These are phyloP conservation scores for Phytophthora melonis DNA, from an alignment of 352 stramenopile species.

Conservation along the genomic window DNA sequence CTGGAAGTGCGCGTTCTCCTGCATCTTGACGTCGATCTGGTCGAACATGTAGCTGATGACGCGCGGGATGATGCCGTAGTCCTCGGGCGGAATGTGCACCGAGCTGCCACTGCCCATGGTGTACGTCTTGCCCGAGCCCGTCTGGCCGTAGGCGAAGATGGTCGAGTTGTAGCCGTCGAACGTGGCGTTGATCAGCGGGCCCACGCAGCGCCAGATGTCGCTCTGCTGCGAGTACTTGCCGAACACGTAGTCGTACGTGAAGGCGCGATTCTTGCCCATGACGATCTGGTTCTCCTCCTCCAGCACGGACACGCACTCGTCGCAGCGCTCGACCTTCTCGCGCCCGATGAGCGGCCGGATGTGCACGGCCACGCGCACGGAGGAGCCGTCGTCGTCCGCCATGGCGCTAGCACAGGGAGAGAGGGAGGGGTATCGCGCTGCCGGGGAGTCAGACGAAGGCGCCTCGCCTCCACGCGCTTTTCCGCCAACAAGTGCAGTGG, in stretches of 20 bases:
- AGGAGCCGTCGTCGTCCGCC: constrained; percentile 63
- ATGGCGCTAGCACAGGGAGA: constrained; percentile 12
- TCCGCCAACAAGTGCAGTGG: background rate
- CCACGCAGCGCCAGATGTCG: constrained; percentile 88
- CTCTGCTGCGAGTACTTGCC: constrained; percentile 86
- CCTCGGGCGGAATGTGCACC: constrained; percentile 78
- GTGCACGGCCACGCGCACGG: constrained; percentile 86
- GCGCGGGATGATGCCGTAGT: constrained; percentile 90
- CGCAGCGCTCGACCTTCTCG: constrained; percentile 90
- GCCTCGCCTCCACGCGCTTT: background rate
- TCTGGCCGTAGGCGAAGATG: constrained; percentile 92
- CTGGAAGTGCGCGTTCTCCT: constrained; percentile 68
- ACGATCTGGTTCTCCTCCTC: constrained; percentile 87
- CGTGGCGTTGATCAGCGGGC: constrained; percentile 79
- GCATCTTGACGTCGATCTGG: constrained; percentile 69
- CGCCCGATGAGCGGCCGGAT: constrained; percentile 88
- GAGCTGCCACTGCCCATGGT: constrained; percentile 91
- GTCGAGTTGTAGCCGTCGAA: constrained; percentile 93
- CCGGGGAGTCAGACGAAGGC: background rate
- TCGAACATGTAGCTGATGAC: constrained; percentile 90
- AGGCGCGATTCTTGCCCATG: constrained; percentile 89
- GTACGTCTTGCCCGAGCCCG: constrained; percentile 88
- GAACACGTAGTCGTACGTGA: constrained; percentile 93
- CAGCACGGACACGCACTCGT: constrained; percentile 88
- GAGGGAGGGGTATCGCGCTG: background rate